These are phyloP conservation scores for Austroboletus novae-zelandiae DNA, from an alignment of 1,284 basidiomycete genomes.

Conservation along the genomic window DNA sequence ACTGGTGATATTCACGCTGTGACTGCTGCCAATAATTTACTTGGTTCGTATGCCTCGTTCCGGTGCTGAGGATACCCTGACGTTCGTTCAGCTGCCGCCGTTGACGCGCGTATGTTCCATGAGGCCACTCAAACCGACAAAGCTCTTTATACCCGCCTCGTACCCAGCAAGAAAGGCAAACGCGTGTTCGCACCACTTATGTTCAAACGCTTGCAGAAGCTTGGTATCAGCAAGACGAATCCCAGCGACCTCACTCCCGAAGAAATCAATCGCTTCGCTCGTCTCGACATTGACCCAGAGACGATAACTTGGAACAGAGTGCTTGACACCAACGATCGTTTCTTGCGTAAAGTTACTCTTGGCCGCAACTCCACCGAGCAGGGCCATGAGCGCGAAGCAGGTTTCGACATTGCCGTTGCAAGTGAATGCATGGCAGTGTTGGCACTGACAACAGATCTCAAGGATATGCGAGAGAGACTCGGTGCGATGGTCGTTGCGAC, in stretches of 20 bases:
- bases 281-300: slow-evolving; percentile 88
- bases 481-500: slow-evolving; percentile 98
- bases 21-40: slow-evolving; percentile 95
- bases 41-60: slow-evolving; percentile 49
- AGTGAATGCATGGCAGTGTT: slow-evolving; percentile 99
- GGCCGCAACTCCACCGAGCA: slow-evolving; percentile 91
- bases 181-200: slow-evolving; percentile 95
- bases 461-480: slow-evolving; percentile 90
- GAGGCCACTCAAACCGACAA: slow-evolving; percentile 96
- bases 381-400: slow-evolving; percentile 85
- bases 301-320: slow-evolving; percentile 99
- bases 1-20: slow-evolving; percentile 99
- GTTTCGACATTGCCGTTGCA: slow-evolving; percentile 96
- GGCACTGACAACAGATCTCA: slow-evolving; percentile 83
- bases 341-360: slow-evolving; percentile 92
- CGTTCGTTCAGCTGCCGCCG: slow-evolving; percentile 72
- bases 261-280: slow-evolving; percentile 86
- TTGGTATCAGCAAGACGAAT: slow-evolving; percentile 93
- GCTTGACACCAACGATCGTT: slow-evolving; percentile 95
- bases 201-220: slow-evolving; percentile 92
- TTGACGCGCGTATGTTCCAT: slow-evolving; percentile 98
- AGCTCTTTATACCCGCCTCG: slow-evolving; percentile 90
- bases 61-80: slow-evolving; percentile 6
- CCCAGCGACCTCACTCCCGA: slow-evolving; percentile 92
- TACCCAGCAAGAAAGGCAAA: slow-evolving; percentile 92